Base-by-base conservation (phyloP, 78 protist genomes). In the Dictyostelium firmibasis region DNA sequence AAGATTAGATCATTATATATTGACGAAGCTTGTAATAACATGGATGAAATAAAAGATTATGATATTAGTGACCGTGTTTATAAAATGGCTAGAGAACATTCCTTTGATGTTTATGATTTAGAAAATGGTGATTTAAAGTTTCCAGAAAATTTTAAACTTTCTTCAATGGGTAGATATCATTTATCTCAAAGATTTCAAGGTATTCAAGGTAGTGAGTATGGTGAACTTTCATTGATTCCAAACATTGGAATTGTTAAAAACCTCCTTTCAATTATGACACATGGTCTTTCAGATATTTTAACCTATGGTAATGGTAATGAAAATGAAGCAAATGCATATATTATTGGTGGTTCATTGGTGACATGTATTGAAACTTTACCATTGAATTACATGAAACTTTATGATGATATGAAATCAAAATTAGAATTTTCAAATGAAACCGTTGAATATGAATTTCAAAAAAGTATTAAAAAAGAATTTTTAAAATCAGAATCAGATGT, bases 401-500 rank as follows among this genome's bases (percentile, higher is more conserved):
- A 78, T 36, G 27, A 36, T 11, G 84, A 78, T 1, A 53, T 33
- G 44, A 33, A 41, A 4, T 81, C 29, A 5, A 27, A 43, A 8
- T 57, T 57, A 57, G 9, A 20, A 20, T 57, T 57, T 57, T 31
- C 33, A 29, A 29, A 25, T 35, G 20, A 27, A 29, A 41, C 14
- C 10, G 35, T 27, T 20, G 27, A 36, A 4, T 14, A n/a, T 43
- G 31, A 41, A 25, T 50, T 25, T 29, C 27, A n/a, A 47, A n/a
- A 23, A 7, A 27, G 3, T 18, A 20, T 44, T 67, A 5, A 20
- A 6, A 50, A 8, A 6, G 20, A 20, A 11, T 38, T 29, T 20
- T 35, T 2, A 31, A n/a, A 38, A 16, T 60, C 57, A 11, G 67
- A 86, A 13, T 86, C 92, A 53, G 92, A 86, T 57, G 57, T 86